Base-by-base conservation (phyloP, 148 eudicot genomes). In the Nyssa sinensis region DNA sequence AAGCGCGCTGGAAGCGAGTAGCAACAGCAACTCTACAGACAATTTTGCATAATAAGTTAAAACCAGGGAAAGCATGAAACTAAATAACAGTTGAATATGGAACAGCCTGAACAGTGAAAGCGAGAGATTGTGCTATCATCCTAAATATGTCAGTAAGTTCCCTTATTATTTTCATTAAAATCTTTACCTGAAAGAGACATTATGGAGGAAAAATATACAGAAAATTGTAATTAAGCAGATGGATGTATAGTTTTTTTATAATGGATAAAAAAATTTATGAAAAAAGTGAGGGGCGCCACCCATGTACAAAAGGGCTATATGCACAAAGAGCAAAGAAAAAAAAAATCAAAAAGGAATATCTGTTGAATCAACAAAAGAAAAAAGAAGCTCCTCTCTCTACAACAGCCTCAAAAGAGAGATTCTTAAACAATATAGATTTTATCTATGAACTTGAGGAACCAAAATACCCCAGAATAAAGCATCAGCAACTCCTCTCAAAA, bases 1-100 rank as follows among this genome's bases (percentile, higher is more conserved):
- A 90, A 68, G 93, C 83, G 55, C 82, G 91, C 73, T 94, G 98
- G 82, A 94, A 94, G 59, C 96, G 96, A 63, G 87, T 81, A 34
- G 91, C 86, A 59, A 89, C 80, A 58, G 89, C 85, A 84, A 87
- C 75, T 72, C 88, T 90, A 75, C 79, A 85, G 24, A 71, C 74
- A 84, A 73, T 39, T 66, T 88, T 75, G 80, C 78, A 86, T 35
- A 73, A 76, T 67, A 81, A 87, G 84, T 74, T 65, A 69, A 67
- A 67, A 58, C 37, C 58, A 74, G 68, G 62, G 31, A 60, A 25
- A 67, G 62, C 31, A 75, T 66, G 57, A 71, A 69, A 37, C 55
- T 5, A 47, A 71, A 49, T 34, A 72, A 27, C 25, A 71, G 24
- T 35, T 58, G 21, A 9, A 71, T 34, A 31, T 24, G 19, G 27